Evolutionary conservation across 1,139 yeast genomes (phyloP), one percentile per base, ranked within the genome.

Genomic region (Blastobotrys aristatus): DNA sequence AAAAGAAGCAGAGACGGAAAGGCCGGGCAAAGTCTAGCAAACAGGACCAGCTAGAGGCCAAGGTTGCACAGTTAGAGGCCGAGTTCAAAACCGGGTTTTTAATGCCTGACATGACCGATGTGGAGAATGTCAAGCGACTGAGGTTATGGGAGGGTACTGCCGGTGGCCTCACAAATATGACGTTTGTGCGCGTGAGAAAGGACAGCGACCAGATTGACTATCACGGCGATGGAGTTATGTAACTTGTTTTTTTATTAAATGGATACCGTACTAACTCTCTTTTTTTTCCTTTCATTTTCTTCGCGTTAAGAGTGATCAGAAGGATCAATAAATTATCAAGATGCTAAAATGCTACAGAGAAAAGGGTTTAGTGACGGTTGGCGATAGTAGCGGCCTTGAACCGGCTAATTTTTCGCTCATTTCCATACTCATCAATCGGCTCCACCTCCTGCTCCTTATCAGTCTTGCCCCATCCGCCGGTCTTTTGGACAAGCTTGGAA

Each of bases 1-100:
- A 85, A 50, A 76, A 75, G 55, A 67, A 64, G 4, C 77, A 74
- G 48, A 77, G 95, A 71, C 76, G 96, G 61, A 81, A 89, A 14
- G 95, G 95, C n/a, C 76, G 97, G 67, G 96, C 97, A 7, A 76
- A 87, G 18, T 68, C 84, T 8, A 76, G 75, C 52, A 79, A 81
- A 61, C 96, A 87, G 60, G 81, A 79, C 55, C 59, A 76, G 31
- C 66, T 89, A 51, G 84, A 85, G 57, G 77, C 76, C 54, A 78
- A 77, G 58, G 73, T 73, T 40, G 80, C 82, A 47, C 70, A 74
- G 43, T 96, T 89, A 53, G 49, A 61, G 43, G 76, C 76, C 33
- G 77, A 83, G 47, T 88, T 76, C 61, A 70, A 68, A 14, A 74
- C 87, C 1, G 97, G 97, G 0, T 82, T 82, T 67, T 64, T 71